Conservation (phyloP, 2,329 filamentous ascomycete species). For the Calycina marina region DNA sequence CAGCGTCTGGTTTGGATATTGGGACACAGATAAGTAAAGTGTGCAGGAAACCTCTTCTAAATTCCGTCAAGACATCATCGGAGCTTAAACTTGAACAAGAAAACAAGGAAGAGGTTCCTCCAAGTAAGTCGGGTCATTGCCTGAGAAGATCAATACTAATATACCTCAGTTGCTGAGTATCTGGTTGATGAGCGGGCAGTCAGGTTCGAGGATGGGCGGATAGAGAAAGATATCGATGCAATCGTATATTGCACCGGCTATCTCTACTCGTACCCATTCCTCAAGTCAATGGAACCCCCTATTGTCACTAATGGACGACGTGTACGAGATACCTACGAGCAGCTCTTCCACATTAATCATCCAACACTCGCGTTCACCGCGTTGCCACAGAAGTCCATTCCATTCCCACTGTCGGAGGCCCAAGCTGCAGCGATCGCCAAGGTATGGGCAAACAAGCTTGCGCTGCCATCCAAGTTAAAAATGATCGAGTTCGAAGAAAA, state of each 20-base stretch:
- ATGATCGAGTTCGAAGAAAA: constrained; percentile 57
- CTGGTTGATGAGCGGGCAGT: constrained; percentile 41
- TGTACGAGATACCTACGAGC: constrained; percentile 60
- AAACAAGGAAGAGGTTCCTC: constrained; percentile 32
- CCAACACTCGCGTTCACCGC: constrained; percentile 68
- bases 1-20: constrained; percentile 74
- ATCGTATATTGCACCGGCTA: constrained; percentile 85
- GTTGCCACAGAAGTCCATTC: constrained; percentile 72
- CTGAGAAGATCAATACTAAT: constrained; percentile 60
- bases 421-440: constrained; percentile 67
- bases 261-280: constrained; percentile 70
- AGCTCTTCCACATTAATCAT: constrained; percentile 61
- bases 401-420: constrained; percentile 66
- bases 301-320: constrained; percentile 55
- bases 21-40: constrained; percentile 55
- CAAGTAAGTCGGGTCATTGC: constrained; percentile 53
- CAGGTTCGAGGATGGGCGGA: constrained; percentile 47
- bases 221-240: constrained; percentile 56
- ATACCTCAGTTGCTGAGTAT: constrained; percentile 43
- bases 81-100: constrained; percentile 19
- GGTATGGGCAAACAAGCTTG: constrained; percentile 58
- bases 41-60: constrained; percentile 45
- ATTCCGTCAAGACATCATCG: constrained; percentile 42
- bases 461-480: constrained; percentile 43
- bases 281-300: constrained; percentile 32